These are phyloP conservation scores for Ogataea populi-albae DNA, from an alignment of 805 yeast species.

Conservation along the genomic window DNA sequence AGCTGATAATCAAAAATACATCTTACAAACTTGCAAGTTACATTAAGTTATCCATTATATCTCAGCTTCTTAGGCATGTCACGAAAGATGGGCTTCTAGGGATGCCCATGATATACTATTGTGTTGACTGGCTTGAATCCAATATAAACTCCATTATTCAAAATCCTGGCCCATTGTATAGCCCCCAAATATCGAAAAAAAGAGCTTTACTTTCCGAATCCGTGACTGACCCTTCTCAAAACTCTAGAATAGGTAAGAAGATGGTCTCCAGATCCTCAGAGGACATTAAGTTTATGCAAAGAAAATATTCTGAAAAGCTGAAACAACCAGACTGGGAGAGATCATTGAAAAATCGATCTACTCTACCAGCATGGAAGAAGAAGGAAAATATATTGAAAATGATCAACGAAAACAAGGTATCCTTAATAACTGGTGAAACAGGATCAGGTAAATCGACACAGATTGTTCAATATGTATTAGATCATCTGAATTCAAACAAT, in stretches of 20 bases:
- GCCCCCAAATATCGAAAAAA: constrained; percentile 12
- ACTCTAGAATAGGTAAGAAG: constrained; percentile 6
- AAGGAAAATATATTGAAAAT: constrained; percentile 51
- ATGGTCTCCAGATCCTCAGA: constrained; percentile 20
- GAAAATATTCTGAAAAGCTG: constrained; percentile 35
- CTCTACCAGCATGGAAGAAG: constrained; percentile 84
- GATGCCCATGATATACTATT: constrained; percentile 61
- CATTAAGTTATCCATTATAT: constrained; percentile 56
- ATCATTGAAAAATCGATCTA: constrained; percentile 43
- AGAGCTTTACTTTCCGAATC: constrained; percentile 1
- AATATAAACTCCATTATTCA: constrained; percentile 56
- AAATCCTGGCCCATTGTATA: constrained; percentile 70
- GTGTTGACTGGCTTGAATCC: constrained; percentile 78
- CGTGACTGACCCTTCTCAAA: constrained; percentile 1
- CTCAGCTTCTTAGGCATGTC: constrained; percentile 45
- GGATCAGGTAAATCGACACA: constrained; percentile 95
- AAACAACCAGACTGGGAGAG: constrained; percentile 33
- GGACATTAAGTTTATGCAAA: constrained; percentile 34
- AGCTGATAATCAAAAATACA: constrained; percentile 40
- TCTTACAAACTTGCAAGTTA: constrained; percentile 63
- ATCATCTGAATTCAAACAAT: constrained; percentile 49
- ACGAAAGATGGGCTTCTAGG: constrained; percentile 52
- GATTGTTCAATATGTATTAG: constrained; percentile 84
- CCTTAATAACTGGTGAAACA: constrained; percentile 91
- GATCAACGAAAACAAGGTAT: constrained; percentile 59